Base-by-base conservation (phyloP, 345 rosid species). In the Rhizophora apiculata region DNA sequence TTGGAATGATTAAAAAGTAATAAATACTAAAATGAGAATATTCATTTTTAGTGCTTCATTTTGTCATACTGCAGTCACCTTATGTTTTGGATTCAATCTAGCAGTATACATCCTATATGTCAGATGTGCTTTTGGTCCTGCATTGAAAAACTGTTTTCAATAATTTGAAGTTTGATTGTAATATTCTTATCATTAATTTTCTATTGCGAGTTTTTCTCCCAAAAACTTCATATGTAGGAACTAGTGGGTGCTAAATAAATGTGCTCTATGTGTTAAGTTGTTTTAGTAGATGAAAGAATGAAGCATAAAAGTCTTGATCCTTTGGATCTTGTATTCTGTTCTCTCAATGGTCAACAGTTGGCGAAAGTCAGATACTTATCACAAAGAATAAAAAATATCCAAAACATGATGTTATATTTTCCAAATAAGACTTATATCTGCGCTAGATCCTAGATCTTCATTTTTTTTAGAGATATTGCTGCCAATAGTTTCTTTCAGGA, bases 301-400 rank as follows among this genome's bases (percentile, higher is more conserved):
- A 3, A 43, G 18, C 19, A 43, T 62, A 31, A 64, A 15, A 72
- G n/a, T 60, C 60, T 63, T 51, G 61, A 20, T 34, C 49, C 34
- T 26, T 34, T 66, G 10, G 60, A 30, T 16, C 11, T 24, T 9
- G 24, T 55, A 22, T 55, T 24, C 24, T 22, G 30, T 24, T 55
- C 60, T 55, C 29, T 24, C 60, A 55, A 43, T 5, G 3, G 19
- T 43, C 18, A 13, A 43, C 49, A 43, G 49, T 43, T 0, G 5
- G 49, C 5, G 0, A 15, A 43, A 43, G 49, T 15, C 16, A 3
- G 49, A 43, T 43, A 43, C 49, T 43, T 43, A 13, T 43, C 49
- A 13, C 48, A 43, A 43, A 43, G 49, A 43, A 43, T 13, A 5
- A 43, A 43, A 43, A 43, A 43, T 43, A 13, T 43, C 49, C 16